Conservation (phyloP, 2,329 filamentous ascomycete species). For the Helotiales sp. region DNA sequence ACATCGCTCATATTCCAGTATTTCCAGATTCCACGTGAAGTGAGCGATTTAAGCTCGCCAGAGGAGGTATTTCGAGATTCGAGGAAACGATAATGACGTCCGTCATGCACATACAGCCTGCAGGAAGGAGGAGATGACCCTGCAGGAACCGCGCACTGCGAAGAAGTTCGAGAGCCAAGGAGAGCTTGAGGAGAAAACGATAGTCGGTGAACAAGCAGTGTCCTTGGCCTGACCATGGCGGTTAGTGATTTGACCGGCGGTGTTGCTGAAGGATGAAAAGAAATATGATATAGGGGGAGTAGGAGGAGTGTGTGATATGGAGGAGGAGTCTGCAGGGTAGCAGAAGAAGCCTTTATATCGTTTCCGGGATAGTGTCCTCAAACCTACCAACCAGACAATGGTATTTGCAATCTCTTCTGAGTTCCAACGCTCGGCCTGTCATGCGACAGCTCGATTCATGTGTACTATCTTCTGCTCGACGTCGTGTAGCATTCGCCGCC, state of each 20-base stretch:
- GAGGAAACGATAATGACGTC: neutral
- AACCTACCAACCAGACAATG: neutral
- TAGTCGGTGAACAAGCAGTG: neutral
- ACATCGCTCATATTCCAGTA: slow-evolving; percentile 3
- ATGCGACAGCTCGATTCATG: neutral
- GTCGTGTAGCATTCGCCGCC: neutral
- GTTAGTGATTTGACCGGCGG: neutral
- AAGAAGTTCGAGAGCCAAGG: neutral
- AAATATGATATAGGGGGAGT: neutral
- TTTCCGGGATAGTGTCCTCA: neutral
- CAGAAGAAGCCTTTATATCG: neutral
- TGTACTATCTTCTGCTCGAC: neutral
- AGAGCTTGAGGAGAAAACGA: neutral
- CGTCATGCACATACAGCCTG: neutral
- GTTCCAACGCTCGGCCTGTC: neutral
- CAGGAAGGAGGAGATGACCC: slow-evolving; percentile 1
- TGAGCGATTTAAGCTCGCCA: neutral
- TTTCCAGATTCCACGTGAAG: neutral
- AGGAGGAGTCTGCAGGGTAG: slow-evolving; percentile 1
- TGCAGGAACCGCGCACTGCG: slow-evolving; percentile 11
- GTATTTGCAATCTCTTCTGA: no score
- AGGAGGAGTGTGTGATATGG: slow-evolving; percentile 6
- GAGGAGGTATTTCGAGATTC: neutral
- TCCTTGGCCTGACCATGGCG: neutral
- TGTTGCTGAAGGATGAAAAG: neutral